Conservation (phyloP, 768 basidiomycete genomes). For the Suillus plorans region DNA sequence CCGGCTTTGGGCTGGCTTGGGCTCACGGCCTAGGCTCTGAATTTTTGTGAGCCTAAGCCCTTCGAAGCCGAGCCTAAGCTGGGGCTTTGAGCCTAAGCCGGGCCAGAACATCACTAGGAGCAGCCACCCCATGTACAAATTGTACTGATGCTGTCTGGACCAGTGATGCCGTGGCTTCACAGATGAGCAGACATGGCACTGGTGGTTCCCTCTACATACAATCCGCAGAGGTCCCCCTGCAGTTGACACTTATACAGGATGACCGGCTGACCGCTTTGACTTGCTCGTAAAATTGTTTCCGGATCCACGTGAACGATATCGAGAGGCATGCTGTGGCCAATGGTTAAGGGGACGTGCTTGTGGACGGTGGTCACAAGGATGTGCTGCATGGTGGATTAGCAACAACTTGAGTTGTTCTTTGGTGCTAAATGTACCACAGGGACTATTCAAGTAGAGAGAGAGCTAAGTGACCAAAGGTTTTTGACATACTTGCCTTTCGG, state of each 20-base stretch:
- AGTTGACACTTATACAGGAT: background rate
- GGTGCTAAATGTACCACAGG: background rate
- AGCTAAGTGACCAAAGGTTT: background rate
- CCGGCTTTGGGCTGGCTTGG: too few species aligned
- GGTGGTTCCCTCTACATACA: background rate
- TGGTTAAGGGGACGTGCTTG: background rate
- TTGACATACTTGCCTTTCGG: background rate
- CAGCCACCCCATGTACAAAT: constrained; percentile 7
- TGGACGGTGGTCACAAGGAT: background rate
- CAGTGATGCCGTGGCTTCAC: constrained; percentile 3
- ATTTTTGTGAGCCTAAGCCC: too few species aligned
- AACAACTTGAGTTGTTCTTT: background rate
- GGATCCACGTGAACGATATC: background rate
- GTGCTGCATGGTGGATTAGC: background rate
- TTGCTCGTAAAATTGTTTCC: background rate
- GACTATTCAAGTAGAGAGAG: background rate
- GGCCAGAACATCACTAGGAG: too few species aligned
- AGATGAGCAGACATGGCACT: constrained; percentile 5
- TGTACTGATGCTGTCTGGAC: background rate
- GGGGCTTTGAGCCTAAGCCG: too few species aligned
- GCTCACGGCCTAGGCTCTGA: too few species aligned
- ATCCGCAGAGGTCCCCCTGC: background rate
- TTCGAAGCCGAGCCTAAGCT: too few species aligned
- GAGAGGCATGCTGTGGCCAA: background rate
- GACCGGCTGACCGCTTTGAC: background rate